Percentiles rank a stretch among this genome's conserved stretches.
phyloP scores from a whole-genome alignment of 345 rosid species.

The Carallia pectinifolia region DNA sequence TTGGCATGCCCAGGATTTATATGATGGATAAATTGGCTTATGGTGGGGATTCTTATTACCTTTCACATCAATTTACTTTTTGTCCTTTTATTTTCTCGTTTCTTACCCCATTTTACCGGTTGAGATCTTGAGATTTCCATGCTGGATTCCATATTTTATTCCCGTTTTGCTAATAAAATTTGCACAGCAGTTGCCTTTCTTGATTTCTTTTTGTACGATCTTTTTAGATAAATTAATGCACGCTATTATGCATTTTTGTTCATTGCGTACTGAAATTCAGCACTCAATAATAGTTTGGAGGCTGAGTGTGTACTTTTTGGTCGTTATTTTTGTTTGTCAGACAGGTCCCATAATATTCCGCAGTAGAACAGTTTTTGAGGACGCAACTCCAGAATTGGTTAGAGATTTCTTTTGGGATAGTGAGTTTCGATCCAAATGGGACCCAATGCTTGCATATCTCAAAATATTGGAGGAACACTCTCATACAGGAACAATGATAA shows the following conservation, averaged over 20 bases:
- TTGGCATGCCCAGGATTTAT: too few species aligned
- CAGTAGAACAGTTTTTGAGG: constrained; percentile 91
- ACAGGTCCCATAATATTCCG: constrained; percentile 62
- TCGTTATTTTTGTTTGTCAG: constrained; percentile 45
- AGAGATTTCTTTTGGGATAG: constrained; percentile 99
- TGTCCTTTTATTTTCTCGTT: not conserved
- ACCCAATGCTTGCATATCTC: constrained; percentile 77
- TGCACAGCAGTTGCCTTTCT: too few species aligned
- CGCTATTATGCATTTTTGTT: too few species aligned
- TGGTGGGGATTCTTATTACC: too few species aligned
- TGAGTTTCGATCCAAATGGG: constrained; percentile 95
- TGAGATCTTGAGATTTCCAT: not conserved
- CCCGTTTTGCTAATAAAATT: not conserved
- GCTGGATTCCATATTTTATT: not conserved
- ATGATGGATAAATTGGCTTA: too few species aligned
- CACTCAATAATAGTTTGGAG: not conserved
- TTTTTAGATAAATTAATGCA: too few species aligned
- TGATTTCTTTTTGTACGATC: too few species aligned
- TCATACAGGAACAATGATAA: constrained; percentile 62
- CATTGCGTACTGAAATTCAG: too few species aligned
- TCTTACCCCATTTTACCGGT: not conserved
- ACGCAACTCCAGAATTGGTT: constrained; percentile 75
- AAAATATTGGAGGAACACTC: constrained; percentile 74
- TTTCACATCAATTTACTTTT: not conserved
- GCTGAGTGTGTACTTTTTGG: constrained; percentile 12